phyloP scores from a whole-genome alignment of 2,329 filamentous ascomycete genomes.

The Rhynchosporium secalis region DNA sequence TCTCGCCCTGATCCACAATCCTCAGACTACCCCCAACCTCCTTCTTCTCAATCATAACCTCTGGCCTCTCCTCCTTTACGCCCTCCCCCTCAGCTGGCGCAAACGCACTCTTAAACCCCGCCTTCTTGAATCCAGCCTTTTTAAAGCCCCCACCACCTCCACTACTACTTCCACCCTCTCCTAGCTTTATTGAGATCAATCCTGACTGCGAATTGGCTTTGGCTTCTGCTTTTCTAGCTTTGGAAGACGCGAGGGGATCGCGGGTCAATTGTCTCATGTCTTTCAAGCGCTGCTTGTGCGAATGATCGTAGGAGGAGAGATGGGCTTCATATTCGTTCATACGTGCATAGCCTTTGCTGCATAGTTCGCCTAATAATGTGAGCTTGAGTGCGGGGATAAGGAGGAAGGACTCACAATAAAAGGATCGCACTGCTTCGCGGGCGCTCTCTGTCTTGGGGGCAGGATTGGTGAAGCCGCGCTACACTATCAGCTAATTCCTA shows the following conservation, averaged over 20 bases:
- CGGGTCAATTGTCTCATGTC: conserved; percentile 84
- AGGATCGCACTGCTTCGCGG: conserved; percentile 74
- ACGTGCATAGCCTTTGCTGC: conserved; percentile 89
- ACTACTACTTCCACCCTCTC: conserved; percentile 38
- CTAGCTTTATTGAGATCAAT: conserved; percentile 66
- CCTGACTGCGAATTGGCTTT: conserved; percentile 62
- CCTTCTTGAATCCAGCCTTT: conserved; percentile 76
- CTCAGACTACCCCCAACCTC: conserved; percentile 28
- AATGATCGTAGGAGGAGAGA: conserved; percentile 91
- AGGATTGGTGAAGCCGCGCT: conserved; percentile 50
- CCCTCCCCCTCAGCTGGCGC: conserved; percentile 50
- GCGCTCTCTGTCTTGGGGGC: conserved; percentile 59
- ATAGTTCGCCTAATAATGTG: conserved; percentile 60
- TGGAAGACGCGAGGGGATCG: conserved; percentile 64
- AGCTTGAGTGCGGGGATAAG: conserved; percentile 14
- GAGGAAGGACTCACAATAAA: conserved; percentile 59
- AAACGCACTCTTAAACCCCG: conserved; percentile 79
- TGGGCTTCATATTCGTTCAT: conserved; percentile 97
- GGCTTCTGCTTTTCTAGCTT: conserved; percentile 68
- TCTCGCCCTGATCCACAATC: conserved; percentile 61
- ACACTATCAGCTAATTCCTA: conserved; percentile 9
- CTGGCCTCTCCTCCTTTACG: conserved; percentile 40
- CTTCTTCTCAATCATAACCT: conserved; percentile 26
- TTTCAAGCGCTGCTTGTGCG: conserved; percentile 85
- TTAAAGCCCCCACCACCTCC: conserved; percentile 53